A percentile compares a stretch with the other conserved stretches of the same genome.
Conservation (phyloP, 2,329 filamentous ascomycete species). For the Penicillium hordei region DNA sequence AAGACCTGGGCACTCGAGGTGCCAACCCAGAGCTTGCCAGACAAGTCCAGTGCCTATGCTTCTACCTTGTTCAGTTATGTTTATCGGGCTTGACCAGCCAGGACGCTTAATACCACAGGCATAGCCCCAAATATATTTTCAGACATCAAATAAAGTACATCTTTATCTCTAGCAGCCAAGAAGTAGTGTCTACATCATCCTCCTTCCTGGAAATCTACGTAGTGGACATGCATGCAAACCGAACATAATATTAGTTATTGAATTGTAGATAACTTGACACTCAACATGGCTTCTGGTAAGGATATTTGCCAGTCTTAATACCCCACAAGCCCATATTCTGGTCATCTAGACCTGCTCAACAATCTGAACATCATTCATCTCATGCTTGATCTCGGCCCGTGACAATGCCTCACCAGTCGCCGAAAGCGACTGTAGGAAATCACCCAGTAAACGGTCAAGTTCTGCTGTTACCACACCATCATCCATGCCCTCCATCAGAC, state of each 20-base stretch:
- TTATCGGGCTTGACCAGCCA: not conserved
- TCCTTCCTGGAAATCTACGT: not conserved
- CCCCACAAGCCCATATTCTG: not conserved
- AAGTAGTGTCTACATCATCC: not conserved
- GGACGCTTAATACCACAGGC: not conserved
- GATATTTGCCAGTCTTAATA: not conserved
- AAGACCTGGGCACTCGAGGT: not conserved
- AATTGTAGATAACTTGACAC: not conserved
- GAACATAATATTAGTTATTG: not conserved
- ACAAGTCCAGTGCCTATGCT: not conserved
- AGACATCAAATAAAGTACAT: not conserved
- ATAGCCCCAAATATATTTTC: not conserved
- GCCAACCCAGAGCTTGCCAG: not conserved
- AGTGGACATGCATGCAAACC: not conserved
- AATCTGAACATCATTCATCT: constrained; percentile 12
- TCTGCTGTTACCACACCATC: constrained; percentile 40
- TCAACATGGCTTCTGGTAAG: not conserved
- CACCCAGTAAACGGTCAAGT: constrained; percentile 42
- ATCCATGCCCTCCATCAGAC: constrained; percentile 39
- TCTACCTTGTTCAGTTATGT: not conserved
- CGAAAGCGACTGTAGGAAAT: constrained; percentile 41
- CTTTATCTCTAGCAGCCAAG: not conserved
- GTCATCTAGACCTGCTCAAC: constrained; percentile 16
- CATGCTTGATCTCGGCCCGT: constrained; percentile 13
- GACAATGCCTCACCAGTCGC: constrained; percentile 39